Evolutionary conservation across 2,329 filamentous ascomycete species (phyloP).

Genomic region (Phyllosticta ampelicida): DNA sequence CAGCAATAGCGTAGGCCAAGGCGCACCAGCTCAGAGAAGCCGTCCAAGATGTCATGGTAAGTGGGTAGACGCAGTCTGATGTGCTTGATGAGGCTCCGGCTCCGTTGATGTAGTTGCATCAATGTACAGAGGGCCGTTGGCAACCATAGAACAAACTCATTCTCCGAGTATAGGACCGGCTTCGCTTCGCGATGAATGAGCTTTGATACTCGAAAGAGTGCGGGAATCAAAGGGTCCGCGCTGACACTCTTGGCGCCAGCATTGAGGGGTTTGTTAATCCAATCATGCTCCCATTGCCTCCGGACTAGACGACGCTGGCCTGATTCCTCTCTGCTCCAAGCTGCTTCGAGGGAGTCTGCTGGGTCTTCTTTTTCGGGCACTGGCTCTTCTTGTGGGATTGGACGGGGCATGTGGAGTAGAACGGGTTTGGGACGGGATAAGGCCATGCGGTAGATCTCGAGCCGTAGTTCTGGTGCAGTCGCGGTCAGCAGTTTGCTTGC

Average conservation of each 20-base stretch:
- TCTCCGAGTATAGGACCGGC: slow-evolving; percentile 31
- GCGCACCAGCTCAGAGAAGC: slow-evolving; percentile 36
- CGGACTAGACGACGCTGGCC: neutral
- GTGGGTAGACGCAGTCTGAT: slow-evolving; percentile 34
- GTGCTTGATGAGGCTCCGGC: slow-evolving; percentile 32
- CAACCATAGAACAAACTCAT: slow-evolving; percentile 30
- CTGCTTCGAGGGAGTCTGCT: neutral
- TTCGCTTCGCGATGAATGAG: slow-evolving; percentile 32
- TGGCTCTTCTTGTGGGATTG: neutral
- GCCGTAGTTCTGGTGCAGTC: slow-evolving; percentile 29
- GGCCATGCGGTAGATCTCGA: slow-evolving; percentile 34
- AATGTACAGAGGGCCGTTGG: slow-evolving; percentile 29
- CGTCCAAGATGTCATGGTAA: slow-evolving; percentile 37
- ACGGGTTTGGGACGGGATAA: slow-evolving; percentile 22
- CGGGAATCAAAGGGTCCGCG: slow-evolving; percentile 27
- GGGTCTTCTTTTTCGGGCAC: slow-evolving; percentile 1
- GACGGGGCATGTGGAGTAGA: slow-evolving; percentile 18
- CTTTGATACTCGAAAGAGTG: slow-evolving; percentile 29
- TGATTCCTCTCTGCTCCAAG: neutral
- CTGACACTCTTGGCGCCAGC: slow-evolving; percentile 1
- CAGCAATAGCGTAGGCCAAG: slow-evolving; percentile 36
- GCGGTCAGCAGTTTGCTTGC: slow-evolving; percentile 17
- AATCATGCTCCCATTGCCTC: slow-evolving; percentile 1
- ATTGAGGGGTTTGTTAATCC: slow-evolving; percentile 11
- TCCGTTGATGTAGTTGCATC: slow-evolving; percentile 31